Evolutionary conservation across 108 stramenopile species (phyloP).

Genomic region (Epithemia pelagica): DNA sequence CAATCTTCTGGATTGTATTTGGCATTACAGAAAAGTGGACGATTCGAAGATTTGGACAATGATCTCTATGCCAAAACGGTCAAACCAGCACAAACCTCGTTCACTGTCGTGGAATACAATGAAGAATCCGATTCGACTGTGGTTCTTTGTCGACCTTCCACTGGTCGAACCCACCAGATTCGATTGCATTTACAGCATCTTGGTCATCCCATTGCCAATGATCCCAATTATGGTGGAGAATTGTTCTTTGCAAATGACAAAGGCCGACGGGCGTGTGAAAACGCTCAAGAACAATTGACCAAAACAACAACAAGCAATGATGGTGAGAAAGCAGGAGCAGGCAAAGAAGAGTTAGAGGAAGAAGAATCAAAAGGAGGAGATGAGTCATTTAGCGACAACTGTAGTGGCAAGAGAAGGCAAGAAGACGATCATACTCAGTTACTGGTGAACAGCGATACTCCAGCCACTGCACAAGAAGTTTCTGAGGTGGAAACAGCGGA

Average conservation of each 20-base stretch:
- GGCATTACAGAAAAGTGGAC: slow-evolving; percentile 46
- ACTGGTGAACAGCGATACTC: slow-evolving; percentile 13
- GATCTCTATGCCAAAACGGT: slow-evolving; percentile 43
- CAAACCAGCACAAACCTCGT: slow-evolving; percentile 74
- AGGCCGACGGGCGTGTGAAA: slow-evolving; percentile 29
- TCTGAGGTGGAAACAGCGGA: slow-evolving; percentile 19
- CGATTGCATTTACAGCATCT: slow-evolving; percentile 74
- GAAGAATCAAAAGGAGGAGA: neutral
- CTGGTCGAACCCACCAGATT: slow-evolving; percentile 87
- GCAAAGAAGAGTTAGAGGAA: neutral
- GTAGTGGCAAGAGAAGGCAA: neutral
- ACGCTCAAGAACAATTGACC: slow-evolving; percentile 44
- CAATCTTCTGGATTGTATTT: too few relatives aligned
- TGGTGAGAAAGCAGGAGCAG: neutral
- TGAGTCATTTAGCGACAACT: neutral
- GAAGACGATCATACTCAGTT: neutral
- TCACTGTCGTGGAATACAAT: slow-evolving; percentile 65
- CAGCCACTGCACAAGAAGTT: slow-evolving; percentile 67
- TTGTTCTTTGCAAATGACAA: slow-evolving; percentile 55
- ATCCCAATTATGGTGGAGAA: slow-evolving; percentile 86
- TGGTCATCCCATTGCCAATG: slow-evolving; percentile 83
- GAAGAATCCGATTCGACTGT: slow-evolving; percentile 58
- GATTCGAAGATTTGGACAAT: slow-evolving; percentile 44
- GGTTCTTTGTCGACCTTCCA: slow-evolving; percentile 52
- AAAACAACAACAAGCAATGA: neutral